Base-by-base conservation (phyloP, 169 alveolate genomes). In the Plasmodium yoelii region DNA sequence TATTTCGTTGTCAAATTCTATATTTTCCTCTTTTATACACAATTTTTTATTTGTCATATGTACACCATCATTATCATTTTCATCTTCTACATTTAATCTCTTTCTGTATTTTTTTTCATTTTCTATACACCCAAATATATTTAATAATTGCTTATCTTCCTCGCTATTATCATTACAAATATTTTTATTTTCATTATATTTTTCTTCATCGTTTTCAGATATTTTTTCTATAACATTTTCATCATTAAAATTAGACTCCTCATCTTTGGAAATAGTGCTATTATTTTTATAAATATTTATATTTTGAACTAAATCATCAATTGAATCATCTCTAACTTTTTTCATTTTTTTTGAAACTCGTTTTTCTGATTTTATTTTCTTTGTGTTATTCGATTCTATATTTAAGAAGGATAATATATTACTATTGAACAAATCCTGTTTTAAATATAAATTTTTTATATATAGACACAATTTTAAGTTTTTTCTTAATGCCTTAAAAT, bases 391-490 rank as follows among this genome's bases (percentile, higher is more conserved):
- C 13, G 60, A 9, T 34, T 82, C 90, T 67, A 82, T 67, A 46
- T 82, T 67, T 18, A 82, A 49, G 26, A 82, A 67, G 10, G 47
- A 53, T 28, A 82, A 82, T 18, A 82, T 82, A 70, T 82, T 34
- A 70, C 67, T 82, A 70, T 39, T 82, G 56, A 82, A 82, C 5
- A 82, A 5, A 42, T 82, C 82, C 13, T 71, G 51, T 51, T 82
- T 82, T 22, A 82, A 70, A 70, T 67, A 82, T 13, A 82, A 13
- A 65, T 82, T 65, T 61, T 82, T 82, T 57, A 82, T 26, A 24
- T 82, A 82, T 9, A 82, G 19, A 55, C 90, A 80, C 34, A 80
- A 55, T 57, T 64, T 82, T n/a, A 82, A 61, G 39, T 82, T 82
- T 82, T 51, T 67, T n/a, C 56, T 82, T 47, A 82, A 46, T 24